These are phyloP conservation scores for Dactylis glomerata DNA, from an alignment of 176 grass and related monocot species.

Conservation along the genomic window DNA sequence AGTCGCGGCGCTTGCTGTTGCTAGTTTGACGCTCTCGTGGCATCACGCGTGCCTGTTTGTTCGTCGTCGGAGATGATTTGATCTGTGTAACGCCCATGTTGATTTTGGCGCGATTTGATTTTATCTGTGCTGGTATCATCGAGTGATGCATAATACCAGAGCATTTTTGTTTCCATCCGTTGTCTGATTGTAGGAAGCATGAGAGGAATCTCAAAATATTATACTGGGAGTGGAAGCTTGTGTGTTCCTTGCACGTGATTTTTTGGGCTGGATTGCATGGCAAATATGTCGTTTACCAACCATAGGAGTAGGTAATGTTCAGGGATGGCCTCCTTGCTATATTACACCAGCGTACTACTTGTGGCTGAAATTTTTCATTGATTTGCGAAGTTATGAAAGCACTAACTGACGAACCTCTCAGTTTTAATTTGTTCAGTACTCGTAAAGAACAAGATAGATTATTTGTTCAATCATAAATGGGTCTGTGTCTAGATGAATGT, in stretches of 20 bases:
- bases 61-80: neutral
- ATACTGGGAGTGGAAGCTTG: neutral
- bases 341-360: neutral
- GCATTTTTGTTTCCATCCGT: neutral
- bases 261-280: neutral
- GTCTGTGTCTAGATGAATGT: neutral
- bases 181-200: constrained; percentile 16
- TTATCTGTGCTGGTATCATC: constrained; percentile 13
- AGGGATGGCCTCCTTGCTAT: neutral
- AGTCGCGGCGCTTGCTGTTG: neutral
- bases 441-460: neutral
- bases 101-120: constrained; percentile 30
- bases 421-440: neutral
- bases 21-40: neutral
- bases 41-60: neutral
- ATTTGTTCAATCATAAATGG: neutral
- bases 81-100: neutral
- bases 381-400: neutral
- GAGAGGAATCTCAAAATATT: neutral
- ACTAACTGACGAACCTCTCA: neutral
- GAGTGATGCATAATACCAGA: neutral
- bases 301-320: neutral
- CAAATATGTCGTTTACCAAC: neutral
- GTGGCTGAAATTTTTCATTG: neutral
- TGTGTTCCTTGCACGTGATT: neutral